These are phyloP conservation scores for Geotrichum citri-aurantii DNA, from an alignment of 1,139 yeast genomes.

Conservation along the genomic window DNA sequence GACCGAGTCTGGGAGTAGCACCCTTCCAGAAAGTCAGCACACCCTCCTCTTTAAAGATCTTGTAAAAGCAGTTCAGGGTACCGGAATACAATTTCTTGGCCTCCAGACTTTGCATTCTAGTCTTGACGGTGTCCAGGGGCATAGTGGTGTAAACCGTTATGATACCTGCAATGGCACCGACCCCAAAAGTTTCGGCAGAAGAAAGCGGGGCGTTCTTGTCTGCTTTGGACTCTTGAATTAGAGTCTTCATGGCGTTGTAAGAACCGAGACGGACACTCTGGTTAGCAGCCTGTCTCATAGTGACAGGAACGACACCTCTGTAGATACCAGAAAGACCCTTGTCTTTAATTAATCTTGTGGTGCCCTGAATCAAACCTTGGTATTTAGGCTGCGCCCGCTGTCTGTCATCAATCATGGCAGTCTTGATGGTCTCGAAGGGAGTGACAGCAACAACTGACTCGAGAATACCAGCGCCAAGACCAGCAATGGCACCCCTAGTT, in stretches of 20 bases:
- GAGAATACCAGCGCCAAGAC: slow-evolving; percentile 90
- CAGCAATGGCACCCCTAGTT: slow-evolving; percentile 88
- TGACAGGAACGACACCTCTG: slow-evolving; percentile 86
- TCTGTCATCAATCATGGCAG: slow-evolving; percentile 90
- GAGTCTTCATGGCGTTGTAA: slow-evolving; percentile 78
- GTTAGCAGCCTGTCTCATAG: slow-evolving; percentile 92
- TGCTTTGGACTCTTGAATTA: slow-evolving; percentile 58
- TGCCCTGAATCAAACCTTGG: slow-evolving; percentile 57
- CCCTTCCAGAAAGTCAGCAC: slow-evolving; percentile 93
- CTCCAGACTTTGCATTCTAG: slow-evolving; percentile 93
- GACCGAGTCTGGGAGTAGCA: slow-evolving; percentile 92
- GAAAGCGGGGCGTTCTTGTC: slow-evolving; percentile 61
- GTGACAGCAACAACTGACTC: slow-evolving; percentile 93
- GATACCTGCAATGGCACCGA: slow-evolving; percentile 90
- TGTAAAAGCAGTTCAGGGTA: slow-evolving; percentile 74
- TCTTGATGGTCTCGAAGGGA: slow-evolving; percentile 94
- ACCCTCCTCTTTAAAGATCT: slow-evolving; percentile 85
- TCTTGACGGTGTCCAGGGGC: slow-evolving; percentile 97
- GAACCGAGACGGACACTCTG: slow-evolving; percentile 93
- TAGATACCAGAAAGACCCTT: slow-evolving; percentile 80
- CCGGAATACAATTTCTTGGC: slow-evolving; percentile 65
- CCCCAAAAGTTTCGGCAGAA: slow-evolving; percentile 72
- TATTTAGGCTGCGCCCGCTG: slow-evolving; percentile 72
- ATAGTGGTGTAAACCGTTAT: slow-evolving; percentile 93
- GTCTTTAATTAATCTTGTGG: slow-evolving; percentile 60